Percentiles rank a stretch among this genome's conserved stretches.
These are phyloP conservation scores for Verticillium klebahnii DNA, from an alignment of 2,329 filamentous ascomycete genomes.

Conservation along the genomic window DNA sequence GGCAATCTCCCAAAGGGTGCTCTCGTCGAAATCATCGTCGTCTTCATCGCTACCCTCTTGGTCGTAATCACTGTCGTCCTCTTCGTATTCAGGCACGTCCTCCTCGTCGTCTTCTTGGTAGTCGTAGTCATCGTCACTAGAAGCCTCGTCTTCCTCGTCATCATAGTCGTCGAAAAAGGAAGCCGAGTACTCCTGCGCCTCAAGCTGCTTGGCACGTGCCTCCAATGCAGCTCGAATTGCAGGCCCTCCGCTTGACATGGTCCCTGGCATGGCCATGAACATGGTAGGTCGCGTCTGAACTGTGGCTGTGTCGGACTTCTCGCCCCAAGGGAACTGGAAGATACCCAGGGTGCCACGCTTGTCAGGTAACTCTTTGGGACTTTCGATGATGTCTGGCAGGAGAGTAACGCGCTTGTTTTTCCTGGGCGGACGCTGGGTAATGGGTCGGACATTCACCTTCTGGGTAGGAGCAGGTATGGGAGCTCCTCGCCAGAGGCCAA, in stretches of 20 bases:
- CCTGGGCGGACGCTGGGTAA: constrained; percentile 49
- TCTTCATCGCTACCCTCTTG: constrained; percentile 15
- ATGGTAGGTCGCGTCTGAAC: constrained; percentile 32
- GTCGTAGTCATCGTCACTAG: constrained; percentile 23
- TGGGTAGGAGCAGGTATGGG: constrained; percentile 12
- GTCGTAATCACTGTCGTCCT: constrained; percentile 16
- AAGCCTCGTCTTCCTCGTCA: constrained; percentile 30
- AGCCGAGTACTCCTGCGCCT: constrained; percentile 36
- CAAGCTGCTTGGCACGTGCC: constrained; percentile 27
- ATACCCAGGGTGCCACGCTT: constrained; percentile 57
- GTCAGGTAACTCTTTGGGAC: constrained; percentile 52
- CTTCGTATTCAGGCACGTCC: constrained; percentile 27
- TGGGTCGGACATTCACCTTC: constrained; percentile 31
- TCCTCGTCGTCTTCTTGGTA: constrained; percentile 24
- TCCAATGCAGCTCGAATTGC: constrained; percentile 23
- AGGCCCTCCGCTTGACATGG: constrained; percentile 38
- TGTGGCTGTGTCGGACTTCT: constrained; percentile 53
- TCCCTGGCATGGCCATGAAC: constrained; percentile 46
- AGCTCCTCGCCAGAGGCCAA: constrained; percentile 23
- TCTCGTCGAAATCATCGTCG: constrained; percentile 56
- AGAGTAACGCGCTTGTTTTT: constrained; percentile 52
- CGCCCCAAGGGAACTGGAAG: constrained; percentile 64
- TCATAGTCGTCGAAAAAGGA: constrained; percentile 59
- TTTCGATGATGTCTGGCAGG: constrained; percentile 60
- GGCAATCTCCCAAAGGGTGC: constrained; percentile 60